phyloP scores from a whole-genome alignment of 2,329 filamentous ascomycete species.

The Conoideocrella luteorostrata region DNA sequence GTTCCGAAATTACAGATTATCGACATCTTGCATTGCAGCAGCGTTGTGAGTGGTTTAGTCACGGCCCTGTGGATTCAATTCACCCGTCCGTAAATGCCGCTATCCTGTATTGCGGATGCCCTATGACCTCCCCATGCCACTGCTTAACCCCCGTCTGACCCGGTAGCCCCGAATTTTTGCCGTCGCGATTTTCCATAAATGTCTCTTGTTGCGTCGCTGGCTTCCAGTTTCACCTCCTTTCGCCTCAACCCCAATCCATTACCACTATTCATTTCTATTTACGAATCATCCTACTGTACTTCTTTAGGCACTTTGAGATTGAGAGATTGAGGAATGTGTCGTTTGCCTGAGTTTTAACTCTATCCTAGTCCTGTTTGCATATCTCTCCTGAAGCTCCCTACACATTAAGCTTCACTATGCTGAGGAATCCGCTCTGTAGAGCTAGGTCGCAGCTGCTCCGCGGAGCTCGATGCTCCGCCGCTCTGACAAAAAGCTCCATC shows the following conservation, averaged over 20 bases:
- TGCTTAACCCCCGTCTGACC: conserved; percentile 3
- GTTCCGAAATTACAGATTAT: too few species aligned
- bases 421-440: conserved; percentile 62
- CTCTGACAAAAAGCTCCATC: conserved; percentile 34
- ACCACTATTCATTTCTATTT: too few species aligned
- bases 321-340: conserved; percentile 27
- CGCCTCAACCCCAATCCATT: too few species aligned
- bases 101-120: neutral
- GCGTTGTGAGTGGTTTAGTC: conserved; percentile 16
- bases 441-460: conserved; percentile 58
- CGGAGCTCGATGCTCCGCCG: conserved; percentile 42
- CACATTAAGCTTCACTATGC: conserved; percentile 46
- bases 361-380: conserved; percentile 13
- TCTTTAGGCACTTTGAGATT: conserved; percentile 26
- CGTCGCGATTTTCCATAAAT: conserved; percentile 5
- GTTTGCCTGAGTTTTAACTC: conserved; percentile 13
- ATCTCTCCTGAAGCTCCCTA: conserved; percentile 7
- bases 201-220: neutral
- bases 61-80: conserved; percentile 9
- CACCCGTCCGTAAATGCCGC: neutral
- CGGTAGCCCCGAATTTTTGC: conserved; percentile 7
- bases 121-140: conserved; percentile 5
- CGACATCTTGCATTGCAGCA: too few species aligned
- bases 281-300: conserved; percentile 45
- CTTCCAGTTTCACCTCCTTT: neutral